Conservation (phyloP, 345 rosid genomes). For the Garcia nutans region DNA sequence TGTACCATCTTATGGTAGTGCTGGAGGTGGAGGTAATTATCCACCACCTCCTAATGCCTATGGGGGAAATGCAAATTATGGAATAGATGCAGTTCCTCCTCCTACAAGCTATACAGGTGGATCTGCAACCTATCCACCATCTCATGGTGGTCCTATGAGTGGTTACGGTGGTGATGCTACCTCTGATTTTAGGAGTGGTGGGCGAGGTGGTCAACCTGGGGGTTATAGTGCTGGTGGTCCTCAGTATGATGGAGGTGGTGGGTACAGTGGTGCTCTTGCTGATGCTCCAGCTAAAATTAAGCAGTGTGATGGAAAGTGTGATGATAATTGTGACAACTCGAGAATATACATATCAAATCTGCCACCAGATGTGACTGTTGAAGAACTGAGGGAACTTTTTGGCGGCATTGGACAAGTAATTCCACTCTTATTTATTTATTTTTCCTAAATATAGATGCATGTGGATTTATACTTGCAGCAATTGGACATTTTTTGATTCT, state of each 20-base stretch:
- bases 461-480: background rate
- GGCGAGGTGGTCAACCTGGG: constrained; percentile 44
- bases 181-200: constrained; percentile 56
- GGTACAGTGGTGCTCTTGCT: constrained; percentile 42
- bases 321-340: constrained; percentile 78
- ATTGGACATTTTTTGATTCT: background rate
- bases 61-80: constrained; percentile 56
- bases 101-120: constrained; percentile 88
- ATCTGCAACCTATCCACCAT: constrained; percentile 62
- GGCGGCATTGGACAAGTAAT: constrained; percentile 98
- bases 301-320: constrained; percentile 87
- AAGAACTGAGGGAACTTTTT: constrained; percentile 86
- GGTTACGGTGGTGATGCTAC: constrained; percentile 60
- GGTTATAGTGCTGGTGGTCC: constrained; percentile 52
- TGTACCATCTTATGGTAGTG: constrained; percentile 61
- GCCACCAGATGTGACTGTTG: constrained; percentile 88
- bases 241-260: constrained; percentile 50
- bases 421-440: constrained; percentile 19
- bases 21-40: constrained; percentile 52
- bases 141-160: constrained; percentile 70
- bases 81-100: constrained; percentile 78
- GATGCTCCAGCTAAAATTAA: constrained; percentile 57
- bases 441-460: constrained; percentile 9
- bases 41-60: constrained; percentile 58
- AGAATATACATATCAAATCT: constrained; percentile 95